Evolutionary conservation across 2,329 filamentous ascomycete genomes (phyloP).

Genomic region (Paecilomyces dactylethromorphus): DNA sequence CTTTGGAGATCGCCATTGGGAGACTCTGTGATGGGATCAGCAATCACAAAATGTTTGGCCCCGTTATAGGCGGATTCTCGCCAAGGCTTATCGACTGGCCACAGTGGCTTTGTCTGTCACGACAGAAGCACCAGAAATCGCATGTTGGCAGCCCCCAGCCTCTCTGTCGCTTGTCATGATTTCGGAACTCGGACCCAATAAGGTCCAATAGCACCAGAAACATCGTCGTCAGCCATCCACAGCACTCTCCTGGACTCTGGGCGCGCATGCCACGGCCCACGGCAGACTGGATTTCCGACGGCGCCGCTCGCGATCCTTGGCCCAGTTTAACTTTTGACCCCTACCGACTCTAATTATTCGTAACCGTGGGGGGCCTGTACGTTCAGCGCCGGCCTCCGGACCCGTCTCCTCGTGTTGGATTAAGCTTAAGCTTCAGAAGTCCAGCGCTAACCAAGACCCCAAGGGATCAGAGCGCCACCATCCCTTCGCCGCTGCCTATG

Average conservation of each 20-base stretch:
- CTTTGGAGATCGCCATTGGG: neutral
- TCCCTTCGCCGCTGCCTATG: slow-evolving; percentile 1
- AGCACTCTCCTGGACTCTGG: neutral
- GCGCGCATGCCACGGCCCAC: neutral
- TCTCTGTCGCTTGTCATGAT: neutral
- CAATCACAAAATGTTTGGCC: neutral
- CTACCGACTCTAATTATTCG: neutral
- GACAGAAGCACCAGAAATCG: neutral
- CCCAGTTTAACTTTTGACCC: neutral
- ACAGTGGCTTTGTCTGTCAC: neutral
- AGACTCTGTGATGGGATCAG: neutral
- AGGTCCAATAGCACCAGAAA: neutral
- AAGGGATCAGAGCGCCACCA: slow-evolving; percentile 28
- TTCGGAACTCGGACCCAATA: neutral
- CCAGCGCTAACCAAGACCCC: slow-evolving; percentile 24
- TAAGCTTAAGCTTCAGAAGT: slow-evolving; percentile 38
- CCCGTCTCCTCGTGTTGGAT: slow-evolving; percentile 32
- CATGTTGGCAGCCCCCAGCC: neutral
- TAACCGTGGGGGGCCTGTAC: neutral
- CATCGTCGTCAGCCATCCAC: neutral
- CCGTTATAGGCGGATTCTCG: neutral
- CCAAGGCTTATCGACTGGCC: neutral
- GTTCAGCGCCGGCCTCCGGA: neutral
- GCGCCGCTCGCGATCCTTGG: neutral
- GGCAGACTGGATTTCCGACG: neutral